Evolutionary conservation across 495 filamentous ascomycete genomes (phyloP).

Genomic region (Podospora bellae-mahoneyi): DNA sequence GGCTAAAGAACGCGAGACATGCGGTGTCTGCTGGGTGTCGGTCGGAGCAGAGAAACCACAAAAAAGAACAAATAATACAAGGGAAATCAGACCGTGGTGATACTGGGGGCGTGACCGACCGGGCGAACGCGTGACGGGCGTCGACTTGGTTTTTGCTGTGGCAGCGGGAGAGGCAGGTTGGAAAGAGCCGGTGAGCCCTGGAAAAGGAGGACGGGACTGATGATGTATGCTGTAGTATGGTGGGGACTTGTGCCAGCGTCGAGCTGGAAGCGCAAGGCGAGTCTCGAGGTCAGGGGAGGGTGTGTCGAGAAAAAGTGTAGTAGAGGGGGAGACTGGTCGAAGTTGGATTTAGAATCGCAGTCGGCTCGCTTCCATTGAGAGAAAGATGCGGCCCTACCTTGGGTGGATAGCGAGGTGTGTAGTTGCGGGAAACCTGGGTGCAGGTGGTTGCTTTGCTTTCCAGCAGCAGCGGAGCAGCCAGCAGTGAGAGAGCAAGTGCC

Average conservation of each 20-base stretch:
- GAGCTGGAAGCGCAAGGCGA: conserved; percentile 15
- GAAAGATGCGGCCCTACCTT: conserved; percentile 15
- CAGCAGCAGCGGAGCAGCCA: neutral
- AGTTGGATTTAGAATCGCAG: conserved; percentile 12
- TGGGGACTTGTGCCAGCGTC: conserved; percentile 17
- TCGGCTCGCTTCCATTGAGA: conserved; percentile 21
- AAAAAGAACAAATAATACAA: conserved; percentile 6
- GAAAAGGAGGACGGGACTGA: neutral
- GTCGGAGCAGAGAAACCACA: neutral
- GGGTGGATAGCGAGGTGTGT: neutral
- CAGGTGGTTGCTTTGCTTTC: conserved; percentile 1
- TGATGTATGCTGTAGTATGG: neutral
- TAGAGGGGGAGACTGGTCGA: neutral
- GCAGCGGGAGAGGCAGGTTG: neutral
- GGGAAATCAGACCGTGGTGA: conserved; percentile 7
- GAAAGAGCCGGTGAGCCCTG: conserved; percentile 12
- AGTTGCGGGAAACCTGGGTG: neutral
- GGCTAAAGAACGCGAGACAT: conserved; percentile 8
- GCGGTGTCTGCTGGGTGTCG: neutral
- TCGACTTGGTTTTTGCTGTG: conserved; percentile 8
- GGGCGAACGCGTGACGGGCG: conserved; percentile 13
- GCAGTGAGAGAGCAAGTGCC: conserved; percentile 11
- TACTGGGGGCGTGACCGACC: conserved; percentile 1
- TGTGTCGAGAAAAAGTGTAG: neutral
- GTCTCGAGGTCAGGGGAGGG: neutral